Percentiles rank a stretch among this genome's conserved stretches.
Conservation (phyloP, 129 eudicot species). For the Tagetes patula region DNA sequence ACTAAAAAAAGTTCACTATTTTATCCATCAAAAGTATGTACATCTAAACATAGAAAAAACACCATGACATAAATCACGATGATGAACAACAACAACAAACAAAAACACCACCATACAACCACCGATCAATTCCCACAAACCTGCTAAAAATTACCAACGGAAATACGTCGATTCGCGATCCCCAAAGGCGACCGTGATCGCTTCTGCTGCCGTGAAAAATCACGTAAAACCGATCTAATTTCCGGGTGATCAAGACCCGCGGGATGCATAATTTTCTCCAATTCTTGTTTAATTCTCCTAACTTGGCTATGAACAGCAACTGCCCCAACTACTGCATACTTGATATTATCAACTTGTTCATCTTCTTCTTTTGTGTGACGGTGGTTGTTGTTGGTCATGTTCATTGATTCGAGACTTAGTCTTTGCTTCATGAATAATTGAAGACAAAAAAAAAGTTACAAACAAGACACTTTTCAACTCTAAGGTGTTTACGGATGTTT, state of each 20-base stretch:
- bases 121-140: not conserved
- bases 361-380: conserved; percentile 19
- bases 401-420: conserved; percentile 25
- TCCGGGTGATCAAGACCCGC: conserved; percentile 34
- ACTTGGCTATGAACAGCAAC: conserved; percentile 68
- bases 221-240: conserved; percentile 34
- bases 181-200: conserved; percentile 73
- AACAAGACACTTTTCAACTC: conserved; percentile 30
- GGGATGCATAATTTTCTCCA: conserved; percentile 55
- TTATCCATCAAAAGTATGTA: conserved; percentile 27
- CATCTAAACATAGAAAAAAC: conserved; percentile 26
- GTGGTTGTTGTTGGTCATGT: conserved; percentile 27
- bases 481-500: conserved; percentile 18
- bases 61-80: conserved; percentile 12
- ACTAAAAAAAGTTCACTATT: conserved; percentile 6
- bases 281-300: conserved; percentile 52
- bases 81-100: not conserved
- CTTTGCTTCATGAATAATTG: conserved; percentile 20
- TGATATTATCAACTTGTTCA: conserved; percentile 1
- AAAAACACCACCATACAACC: not conserved
- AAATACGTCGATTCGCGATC: conserved; percentile 41
- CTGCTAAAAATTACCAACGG: conserved; percentile 38
- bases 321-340: conserved; percentile 24
- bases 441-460: not conserved
- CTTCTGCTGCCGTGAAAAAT: conserved; percentile 37